These are phyloP conservation scores for Metschnikowia proteae DNA, from an alignment of 805 yeast species.

Conservation along the genomic window DNA sequence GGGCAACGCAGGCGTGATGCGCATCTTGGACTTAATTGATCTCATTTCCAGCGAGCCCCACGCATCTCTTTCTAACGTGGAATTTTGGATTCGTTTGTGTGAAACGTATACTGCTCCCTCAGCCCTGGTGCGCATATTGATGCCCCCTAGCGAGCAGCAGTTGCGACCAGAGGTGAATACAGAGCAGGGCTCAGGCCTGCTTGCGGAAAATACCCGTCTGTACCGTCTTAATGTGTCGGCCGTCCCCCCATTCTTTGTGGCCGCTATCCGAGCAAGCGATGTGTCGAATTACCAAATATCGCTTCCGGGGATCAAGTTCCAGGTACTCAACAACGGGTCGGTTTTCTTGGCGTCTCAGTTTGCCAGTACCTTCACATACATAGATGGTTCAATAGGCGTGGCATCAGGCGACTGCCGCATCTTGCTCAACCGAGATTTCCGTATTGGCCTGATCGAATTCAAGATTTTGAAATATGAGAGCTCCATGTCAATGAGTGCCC, in stretches of 20 bases:
- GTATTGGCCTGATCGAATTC: conserved; percentile 71
- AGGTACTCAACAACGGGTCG: conserved; percentile 39
- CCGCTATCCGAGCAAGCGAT: conserved; percentile 47
- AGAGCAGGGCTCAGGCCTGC: conserved; percentile 1
- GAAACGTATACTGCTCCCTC: conserved; percentile 31
- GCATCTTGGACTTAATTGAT: conserved; percentile 39
- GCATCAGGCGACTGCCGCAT: conserved; percentile 61
- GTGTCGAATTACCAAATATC: conserved; percentile 25
- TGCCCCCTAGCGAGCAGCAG: conserved; percentile 16
- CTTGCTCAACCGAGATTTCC: conserved; percentile 56
- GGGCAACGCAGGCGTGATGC: conserved; percentile 41
- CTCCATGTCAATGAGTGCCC: conserved; percentile 23
- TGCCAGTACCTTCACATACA: conserved; percentile 38
- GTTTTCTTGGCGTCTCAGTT: conserved; percentile 32
- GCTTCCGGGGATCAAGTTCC: conserved; percentile 38
- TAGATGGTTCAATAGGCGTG: conserved; percentile 68
- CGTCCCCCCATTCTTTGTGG: conserved; percentile 59
- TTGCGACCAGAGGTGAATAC: not conserved
- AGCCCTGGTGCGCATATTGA: conserved; percentile 28
- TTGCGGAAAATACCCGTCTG: conserved; percentile 23
- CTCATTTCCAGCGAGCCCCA: conserved; percentile 33
- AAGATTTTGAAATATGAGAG: conserved; percentile 32
- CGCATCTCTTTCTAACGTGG: conserved; percentile 26
- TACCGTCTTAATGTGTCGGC: conserved; percentile 64
- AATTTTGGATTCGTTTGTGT: conserved; percentile 36